Conservation (phyloP, 2,329 filamentous ascomycete genomes). For the Ophiostoma australiae region DNA sequence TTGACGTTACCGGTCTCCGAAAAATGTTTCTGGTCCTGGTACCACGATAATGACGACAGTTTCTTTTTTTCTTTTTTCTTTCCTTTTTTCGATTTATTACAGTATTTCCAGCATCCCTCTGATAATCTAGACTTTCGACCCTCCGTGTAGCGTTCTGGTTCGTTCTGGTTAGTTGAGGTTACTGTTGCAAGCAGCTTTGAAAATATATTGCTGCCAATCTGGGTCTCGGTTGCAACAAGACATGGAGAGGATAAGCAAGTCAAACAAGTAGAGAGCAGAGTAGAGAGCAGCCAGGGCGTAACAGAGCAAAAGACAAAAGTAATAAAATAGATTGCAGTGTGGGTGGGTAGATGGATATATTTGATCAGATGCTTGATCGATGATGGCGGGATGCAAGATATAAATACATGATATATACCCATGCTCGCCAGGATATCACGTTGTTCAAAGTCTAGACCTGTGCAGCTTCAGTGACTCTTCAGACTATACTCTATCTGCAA, state of each 20-base stretch:
- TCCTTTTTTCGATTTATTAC: too few species aligned
- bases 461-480: background rate
- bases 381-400: background rate
- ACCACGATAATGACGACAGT: background rate
- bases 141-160: background rate
- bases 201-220: background rate
- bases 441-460: background rate
- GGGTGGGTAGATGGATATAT: background rate
- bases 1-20: constrained; percentile 1
- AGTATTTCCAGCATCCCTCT: background rate
- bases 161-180: background rate
- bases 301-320: background rate
- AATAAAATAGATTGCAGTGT: background rate
- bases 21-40: background rate
- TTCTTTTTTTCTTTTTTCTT: too few species aligned
- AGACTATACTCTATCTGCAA: background rate
- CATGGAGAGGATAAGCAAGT: background rate
- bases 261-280: background rate
- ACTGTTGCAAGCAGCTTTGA: background rate
- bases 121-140: background rate
- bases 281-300: background rate
- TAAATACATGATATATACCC: constrained; percentile 1
- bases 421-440: background rate
- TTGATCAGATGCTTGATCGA: background rate
- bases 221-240: constrained; percentile 1